Conservation (phyloP, 176 grass and related monocot species). For the Pontederia crassipes region DNA sequence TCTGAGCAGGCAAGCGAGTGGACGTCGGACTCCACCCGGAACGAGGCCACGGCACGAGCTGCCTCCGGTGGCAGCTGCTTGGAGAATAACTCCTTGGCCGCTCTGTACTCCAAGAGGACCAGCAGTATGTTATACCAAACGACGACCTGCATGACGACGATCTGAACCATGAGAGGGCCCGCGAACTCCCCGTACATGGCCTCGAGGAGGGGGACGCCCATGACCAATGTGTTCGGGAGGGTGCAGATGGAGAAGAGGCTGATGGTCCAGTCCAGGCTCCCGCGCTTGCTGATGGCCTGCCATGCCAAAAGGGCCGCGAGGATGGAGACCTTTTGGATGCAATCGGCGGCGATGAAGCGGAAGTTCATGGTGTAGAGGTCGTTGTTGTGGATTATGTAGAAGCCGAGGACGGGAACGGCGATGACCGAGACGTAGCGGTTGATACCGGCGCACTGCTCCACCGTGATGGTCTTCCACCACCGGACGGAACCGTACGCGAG, state of each 20-base stretch:
- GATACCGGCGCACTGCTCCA: constrained; percentile 86
- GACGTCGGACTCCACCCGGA: constrained; percentile 86
- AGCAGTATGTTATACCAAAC: constrained; percentile 99
- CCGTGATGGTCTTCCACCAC: constrained; percentile 93
- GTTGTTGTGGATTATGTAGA: constrained; percentile 93
- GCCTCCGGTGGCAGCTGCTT: constrained; percentile 88
- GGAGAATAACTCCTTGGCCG: constrained; percentile 83
- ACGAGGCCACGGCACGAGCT: constrained; percentile 71
- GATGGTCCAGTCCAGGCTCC: constrained; percentile 76
- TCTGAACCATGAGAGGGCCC: constrained; percentile 83
- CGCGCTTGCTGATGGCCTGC: constrained; percentile 46
- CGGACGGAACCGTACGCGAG: constrained; percentile 77
- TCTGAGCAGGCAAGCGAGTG: constrained; percentile 77
- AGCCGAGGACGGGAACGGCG: constrained; percentile 84
- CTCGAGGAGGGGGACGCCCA: constrained; percentile 87
- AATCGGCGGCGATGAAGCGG: constrained; percentile 87
- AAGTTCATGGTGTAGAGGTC: constrained; percentile 88
- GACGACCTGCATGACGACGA: constrained; percentile 91
- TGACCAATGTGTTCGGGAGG: constrained; percentile 94
- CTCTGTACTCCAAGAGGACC: constrained; percentile 98
- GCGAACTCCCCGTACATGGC: constrained; percentile 98
- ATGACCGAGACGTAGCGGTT: constrained; percentile 97
- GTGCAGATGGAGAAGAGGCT: constrained; percentile 93
- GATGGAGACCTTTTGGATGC: constrained; percentile 79
- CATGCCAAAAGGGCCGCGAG: constrained; percentile 58